A percentile compares a stretch with the other conserved stretches of the same genome.
Conservation (phyloP, 1,139 yeast species). For the Sporopachydermia cereana region DNA sequence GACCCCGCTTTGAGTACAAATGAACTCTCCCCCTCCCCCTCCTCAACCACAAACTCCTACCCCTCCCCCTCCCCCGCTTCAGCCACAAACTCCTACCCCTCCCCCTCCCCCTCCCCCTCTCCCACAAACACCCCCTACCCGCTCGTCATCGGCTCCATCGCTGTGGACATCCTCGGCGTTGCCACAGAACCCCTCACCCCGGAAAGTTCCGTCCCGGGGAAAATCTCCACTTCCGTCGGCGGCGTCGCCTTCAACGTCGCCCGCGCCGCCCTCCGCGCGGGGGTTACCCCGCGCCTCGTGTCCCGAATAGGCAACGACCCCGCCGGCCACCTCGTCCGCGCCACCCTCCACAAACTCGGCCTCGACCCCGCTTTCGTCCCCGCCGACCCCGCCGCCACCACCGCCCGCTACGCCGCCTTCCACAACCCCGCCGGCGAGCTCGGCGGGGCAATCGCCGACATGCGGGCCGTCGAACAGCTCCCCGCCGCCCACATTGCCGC, state of each 20-base stretch:
- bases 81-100: constrained; percentile 8
- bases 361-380: constrained; percentile 35
- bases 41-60: not conserved
- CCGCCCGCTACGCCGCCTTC: constrained; percentile 66
- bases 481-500: constrained; percentile 30
- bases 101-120: constrained; percentile 3
- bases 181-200: constrained; percentile 21
- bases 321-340: constrained; percentile 34
- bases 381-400: constrained; percentile 21
- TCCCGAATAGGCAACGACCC: constrained; percentile 51
- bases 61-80: constrained; percentile 6
- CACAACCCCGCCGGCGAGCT: constrained; percentile 54
- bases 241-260: constrained; percentile 82
- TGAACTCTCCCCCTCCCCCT: not conserved
- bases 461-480: constrained; percentile 53
- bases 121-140: constrained; percentile 6
- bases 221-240: constrained; percentile 46
- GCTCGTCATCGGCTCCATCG: constrained; percentile 63
- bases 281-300: constrained; percentile 32
- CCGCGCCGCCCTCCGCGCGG: constrained; percentile 32
- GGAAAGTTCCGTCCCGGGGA: constrained; percentile 69
- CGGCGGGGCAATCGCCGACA: constrained; percentile 73
- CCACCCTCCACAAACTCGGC: constrained; percentile 18
- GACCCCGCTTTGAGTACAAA: not conserved
- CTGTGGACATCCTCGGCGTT: constrained; percentile 52